Conservation (phyloP, 2,329 filamentous ascomycete species). For the Blastomyces gilchristii region DNA sequence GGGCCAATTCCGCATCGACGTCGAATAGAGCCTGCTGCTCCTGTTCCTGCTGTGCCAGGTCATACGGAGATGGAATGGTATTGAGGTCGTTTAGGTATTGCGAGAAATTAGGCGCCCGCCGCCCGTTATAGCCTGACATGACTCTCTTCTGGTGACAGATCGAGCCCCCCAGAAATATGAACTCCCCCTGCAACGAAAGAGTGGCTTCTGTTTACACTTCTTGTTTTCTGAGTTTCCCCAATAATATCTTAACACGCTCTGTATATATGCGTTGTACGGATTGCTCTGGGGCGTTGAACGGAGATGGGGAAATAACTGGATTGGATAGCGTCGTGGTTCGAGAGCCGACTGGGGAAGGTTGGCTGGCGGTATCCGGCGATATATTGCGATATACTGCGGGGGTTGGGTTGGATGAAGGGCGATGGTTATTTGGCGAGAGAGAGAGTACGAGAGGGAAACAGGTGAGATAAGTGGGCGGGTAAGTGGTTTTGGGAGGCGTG, state of each 20-base stretch:
- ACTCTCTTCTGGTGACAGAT: not conserved
- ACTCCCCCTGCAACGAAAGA: not conserved
- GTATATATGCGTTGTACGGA: not conserved
- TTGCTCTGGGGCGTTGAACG: not conserved
- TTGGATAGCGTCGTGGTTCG: not conserved
- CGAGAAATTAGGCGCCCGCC: slow-evolving; percentile 76
- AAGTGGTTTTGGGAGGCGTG: no score
- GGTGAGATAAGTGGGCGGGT: not conserved
- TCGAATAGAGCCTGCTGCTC: slow-evolving; percentile 47
- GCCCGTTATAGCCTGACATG: slow-evolving; percentile 67
- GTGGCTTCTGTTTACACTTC: not conserved
- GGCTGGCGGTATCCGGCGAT: no score
- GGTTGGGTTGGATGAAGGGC: not conserved
- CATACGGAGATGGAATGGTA: slow-evolving; percentile 53
- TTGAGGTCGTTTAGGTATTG: slow-evolving; percentile 84
- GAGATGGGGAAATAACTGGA: no score
- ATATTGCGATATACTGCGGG: not conserved
- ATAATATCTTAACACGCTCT: no score
- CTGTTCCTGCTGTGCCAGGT: slow-evolving; percentile 48
- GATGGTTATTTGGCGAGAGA: not conserved
- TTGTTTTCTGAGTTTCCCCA: not conserved
- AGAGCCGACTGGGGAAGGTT: not conserved
- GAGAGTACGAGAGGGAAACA: not conserved
- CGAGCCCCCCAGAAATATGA: not conserved
- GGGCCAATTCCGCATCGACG: slow-evolving; percentile 60